Base-by-base conservation (phyloP, 169 alveolate species). In the Cryptosporidium felis region DNA sequence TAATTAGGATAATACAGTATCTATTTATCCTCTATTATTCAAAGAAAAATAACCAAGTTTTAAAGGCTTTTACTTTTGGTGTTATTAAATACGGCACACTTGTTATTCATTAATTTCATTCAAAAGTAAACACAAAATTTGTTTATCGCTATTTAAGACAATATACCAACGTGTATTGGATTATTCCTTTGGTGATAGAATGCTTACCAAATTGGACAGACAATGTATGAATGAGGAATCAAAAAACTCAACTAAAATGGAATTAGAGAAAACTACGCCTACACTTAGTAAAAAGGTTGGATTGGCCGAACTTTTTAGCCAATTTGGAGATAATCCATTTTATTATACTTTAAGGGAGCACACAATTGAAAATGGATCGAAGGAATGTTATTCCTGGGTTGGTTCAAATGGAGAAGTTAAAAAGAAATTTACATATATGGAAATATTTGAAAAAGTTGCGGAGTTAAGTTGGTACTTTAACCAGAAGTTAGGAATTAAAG, bases 401-500 rank as follows among this genome's bases (percentile, higher is more conserved):
- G 67, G 67, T 2, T 30, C 66, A 36, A 49, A 53, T 18, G 85
- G 85, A 6, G 85, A 74, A 3, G 38, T 49, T 21, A 74, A 74
- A 38, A 36, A 32, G 40, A 56, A 36, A 49, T 56, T 74, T 30
- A 80, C 89, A 18, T 90, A 42, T 59, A 34, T 42, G 44, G 91
- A 81, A 58, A 60, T 90, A 18, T 79, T 30, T 16, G 90, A 47
- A 28, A 60, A 60, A 44, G 60, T 90, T 1, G 62, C 56, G 4
- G 59, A 42, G 21, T 80, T 90, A 18, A 82, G 89, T 18, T 80
- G 59, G 49, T 51, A 60, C 23, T 30, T 90, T 65, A 62, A 12
- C 30, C 82, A 61, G 21, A 82, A 82, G 5, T 61, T 88, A 14
- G 91, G 91, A 23, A 51, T 90, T 23, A 45, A 90, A 49, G 44